Base-by-base conservation (phyloP, 2,329 filamentous ascomycete species). In the Cladosporium oxysporum region DNA sequence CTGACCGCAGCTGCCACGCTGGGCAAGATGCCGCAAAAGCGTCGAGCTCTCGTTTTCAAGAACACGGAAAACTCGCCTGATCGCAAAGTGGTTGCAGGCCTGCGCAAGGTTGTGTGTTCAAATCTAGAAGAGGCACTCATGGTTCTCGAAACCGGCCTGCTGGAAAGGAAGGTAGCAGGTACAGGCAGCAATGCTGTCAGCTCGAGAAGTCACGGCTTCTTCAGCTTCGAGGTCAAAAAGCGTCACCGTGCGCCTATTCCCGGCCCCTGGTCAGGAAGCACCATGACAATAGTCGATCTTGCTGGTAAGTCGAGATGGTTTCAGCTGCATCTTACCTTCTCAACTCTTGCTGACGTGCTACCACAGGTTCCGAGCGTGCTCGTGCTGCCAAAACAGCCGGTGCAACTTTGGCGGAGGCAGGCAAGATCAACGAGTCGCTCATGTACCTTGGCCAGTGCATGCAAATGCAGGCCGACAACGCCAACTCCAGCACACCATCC, bases 391-490 rank as follows among this genome's bases (percentile, higher is more conserved):
- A 97, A 83, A 98, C 95, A 0, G 91, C 93, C 0, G 95, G 95
- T 14, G 89, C 92, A 4, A 97, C 94, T 0, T 85, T 99, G 16
- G 94, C 91, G 0, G 95, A 99, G 80, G 95, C 94, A 41, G 95
- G 95, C 62, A 98, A 98, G 80, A 99, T 99, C 77, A 99, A 99
- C 75, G 93, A 97, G 78, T 96, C 92, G 75, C 82, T 99, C 75
- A 99, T 99, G 95, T 98, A 97, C 76, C 85, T 99, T 1, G 95
- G 95, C 0, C 95, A 98, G 75, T 99, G 95, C 76, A 85, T 99
- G 72, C 94, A 98, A 76, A 94, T 97, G 84, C 94, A 97, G 77
- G 93, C 90, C 67, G 92, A 94, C 72, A 85, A 89, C 35, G 88
- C 89, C 52, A 89, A 84, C 69, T 89, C 88, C 14, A 69, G 70